Conservation (phyloP, 805 yeast species). For the Myxozyma geophila region DNA sequence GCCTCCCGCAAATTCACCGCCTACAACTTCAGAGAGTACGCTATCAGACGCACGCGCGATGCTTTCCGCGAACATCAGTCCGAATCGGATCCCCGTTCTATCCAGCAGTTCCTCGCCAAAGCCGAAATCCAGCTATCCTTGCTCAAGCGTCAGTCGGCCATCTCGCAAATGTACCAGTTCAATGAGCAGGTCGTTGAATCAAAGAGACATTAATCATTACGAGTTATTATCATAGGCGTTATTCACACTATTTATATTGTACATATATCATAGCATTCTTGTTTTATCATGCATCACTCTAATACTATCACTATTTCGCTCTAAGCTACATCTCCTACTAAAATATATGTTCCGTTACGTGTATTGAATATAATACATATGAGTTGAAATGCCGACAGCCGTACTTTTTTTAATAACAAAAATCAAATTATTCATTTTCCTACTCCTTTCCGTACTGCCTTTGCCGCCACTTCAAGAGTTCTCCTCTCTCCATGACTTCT, state of each 20-base stretch:
- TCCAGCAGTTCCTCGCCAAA: slow-evolving; percentile 53
- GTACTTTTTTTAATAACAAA: slow-evolving; percentile 9
- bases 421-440: background rate
- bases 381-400: slow-evolving; percentile 7
- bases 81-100: slow-evolving; percentile 53
- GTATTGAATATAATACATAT: slow-evolving; percentile 22
- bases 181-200: slow-evolving; percentile 86
- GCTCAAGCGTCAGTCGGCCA: slow-evolving; percentile 78
- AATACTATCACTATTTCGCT: background rate
- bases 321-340: background rate
- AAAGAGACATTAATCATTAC: too few species aligned
- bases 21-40: slow-evolving; percentile 88
- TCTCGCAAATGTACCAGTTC: slow-evolving; percentile 84
- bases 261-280: too few species aligned
- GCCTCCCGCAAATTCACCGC: slow-evolving; percentile 73
- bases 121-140: slow-evolving; percentile 67
- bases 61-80: slow-evolving; percentile 61
- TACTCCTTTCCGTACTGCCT: background rate
- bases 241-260: too few species aligned
- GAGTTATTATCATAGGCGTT: too few species aligned
- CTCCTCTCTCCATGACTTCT: background rate
- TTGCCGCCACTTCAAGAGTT: background rate
- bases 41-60: slow-evolving; percentile 71
- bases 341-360: background rate
- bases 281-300: background rate